Evolutionary conservation across 2,329 filamentous ascomycete species (phyloP), one percentile per base, ranked within the genome.

Genomic region (Fusarium sp.): DNA sequence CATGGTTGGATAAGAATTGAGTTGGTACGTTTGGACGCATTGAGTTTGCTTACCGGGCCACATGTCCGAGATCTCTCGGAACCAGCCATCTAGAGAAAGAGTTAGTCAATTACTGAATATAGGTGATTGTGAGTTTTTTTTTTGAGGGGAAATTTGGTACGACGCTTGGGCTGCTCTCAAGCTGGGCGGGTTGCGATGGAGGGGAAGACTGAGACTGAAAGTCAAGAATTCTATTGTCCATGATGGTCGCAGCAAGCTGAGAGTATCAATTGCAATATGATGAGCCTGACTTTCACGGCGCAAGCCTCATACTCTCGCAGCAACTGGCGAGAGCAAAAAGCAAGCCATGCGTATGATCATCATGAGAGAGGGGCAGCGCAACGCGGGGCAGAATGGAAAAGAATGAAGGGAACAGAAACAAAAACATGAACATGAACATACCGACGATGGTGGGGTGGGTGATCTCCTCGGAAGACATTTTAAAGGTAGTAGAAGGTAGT

Each of bases 31-130:
- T 37, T 43, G 41, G 21, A 12, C 6, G n/a, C 7, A 41, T 62
- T 39, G 14, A 44, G 41, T 53, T 42, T 44, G 55, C 74, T 81
- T 79, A 86, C 85, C 88, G 69, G 96, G 95, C 96, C 96, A 99
- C 95, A 99, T 98, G 80, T 96, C 86, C 76, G 93, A 97, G 84
- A 97, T 94, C 86, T 99, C 96, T 83, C 94, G 93, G 91, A 99
- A 99, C 96, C 96, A 99, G 85, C 95, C 96, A 97, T 98, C 96
- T 97, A 75, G 18, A 45, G 46, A 52, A 26, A 19, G 16, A 43
- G 43, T 67, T 68, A 64, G 75, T 60, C 45, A 42, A 56, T 25
- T 59, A 18, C n/a, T 19, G 6, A 21, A 23, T 11, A 49, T 16
- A 23, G 51, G 34, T 19, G 18, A 16, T 39, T 60, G 30, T 21